Percentiles rank a stretch among this genome's conserved stretches.
Conservation (phyloP, 1,284 basidiomycete species). For the Tylopilus orsonianus region DNA sequence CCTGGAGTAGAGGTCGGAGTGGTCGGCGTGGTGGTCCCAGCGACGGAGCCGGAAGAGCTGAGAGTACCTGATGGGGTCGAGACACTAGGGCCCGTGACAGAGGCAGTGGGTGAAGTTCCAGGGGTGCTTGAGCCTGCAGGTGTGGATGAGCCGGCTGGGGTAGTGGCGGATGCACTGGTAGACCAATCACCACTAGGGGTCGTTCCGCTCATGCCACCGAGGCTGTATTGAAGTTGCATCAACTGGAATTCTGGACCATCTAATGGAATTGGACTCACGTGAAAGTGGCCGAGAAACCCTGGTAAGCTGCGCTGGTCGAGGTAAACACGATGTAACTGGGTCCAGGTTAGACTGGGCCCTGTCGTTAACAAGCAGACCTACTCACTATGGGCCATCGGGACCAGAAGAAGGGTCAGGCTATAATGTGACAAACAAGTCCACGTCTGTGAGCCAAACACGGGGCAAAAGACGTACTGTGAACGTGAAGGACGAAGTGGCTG, state of each 20-base stretch:
- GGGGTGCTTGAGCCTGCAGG: constrained; percentile 33
- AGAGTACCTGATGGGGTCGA: constrained; percentile 18
- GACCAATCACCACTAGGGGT: constrained; percentile 34
- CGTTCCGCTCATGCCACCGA: constrained; percentile 56
- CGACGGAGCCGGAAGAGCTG: constrained; percentile 5
- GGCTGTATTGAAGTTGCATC: constrained; percentile 35
- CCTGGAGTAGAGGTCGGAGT: constrained; percentile 3
- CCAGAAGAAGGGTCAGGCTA: constrained; percentile 22
- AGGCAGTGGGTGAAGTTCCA: constrained; percentile 5
- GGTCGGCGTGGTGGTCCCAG: constrained; percentile 12
- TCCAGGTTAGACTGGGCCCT: constrained; percentile 5
- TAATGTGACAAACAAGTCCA: background rate
- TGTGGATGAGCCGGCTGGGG: constrained; percentile 40
- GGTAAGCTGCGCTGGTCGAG: constrained; percentile 41
- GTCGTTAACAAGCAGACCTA: background rate
- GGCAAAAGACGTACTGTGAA: constrained; percentile 37
- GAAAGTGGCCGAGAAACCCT: constrained; percentile 57
- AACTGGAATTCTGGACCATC: background rate
- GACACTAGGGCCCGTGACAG: background rate
- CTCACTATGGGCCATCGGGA: constrained; percentile 29
- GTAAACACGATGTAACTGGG: constrained; percentile 55
- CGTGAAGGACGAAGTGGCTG: constrained; percentile 30
- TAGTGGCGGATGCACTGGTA: constrained; percentile 50
- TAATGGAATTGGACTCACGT: constrained; percentile 36
- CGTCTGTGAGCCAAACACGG: background rate